A percentile compares a stretch with the other conserved stretches of the same genome.
Evolutionary conservation across 768 basidiomycete species (phyloP).

Genomic region (Rhizopogon vesiculosus): DNA sequence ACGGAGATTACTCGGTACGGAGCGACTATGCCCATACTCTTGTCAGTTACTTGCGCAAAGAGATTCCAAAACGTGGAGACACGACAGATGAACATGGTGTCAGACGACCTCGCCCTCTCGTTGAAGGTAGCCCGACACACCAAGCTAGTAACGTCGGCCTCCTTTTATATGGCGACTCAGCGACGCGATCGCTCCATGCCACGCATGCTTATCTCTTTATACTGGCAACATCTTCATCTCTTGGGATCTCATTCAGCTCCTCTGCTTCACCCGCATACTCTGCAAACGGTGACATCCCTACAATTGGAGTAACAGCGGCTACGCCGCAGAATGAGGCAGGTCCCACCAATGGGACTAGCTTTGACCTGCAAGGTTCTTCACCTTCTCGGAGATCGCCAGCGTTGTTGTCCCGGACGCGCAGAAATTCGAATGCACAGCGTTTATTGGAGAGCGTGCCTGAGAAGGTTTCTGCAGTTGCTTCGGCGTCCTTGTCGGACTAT

Average conservation of each 20-base stretch:
- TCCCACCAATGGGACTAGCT: conserved; percentile 13
- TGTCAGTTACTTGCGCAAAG: conserved; percentile 70
- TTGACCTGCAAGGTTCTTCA: conserved; percentile 24
- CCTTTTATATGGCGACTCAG: conserved; percentile 53
- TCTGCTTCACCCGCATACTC: conserved; percentile 38
- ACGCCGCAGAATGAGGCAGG: conserved; percentile 25
- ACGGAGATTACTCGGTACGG: conserved; percentile 71
- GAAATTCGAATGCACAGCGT: conserved; percentile 49
- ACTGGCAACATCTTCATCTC: conserved; percentile 64
- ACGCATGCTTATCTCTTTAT: conserved; percentile 78
- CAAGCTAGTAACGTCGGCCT: conserved; percentile 43
- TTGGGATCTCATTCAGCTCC: conserved; percentile 43
- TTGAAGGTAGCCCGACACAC: conserved; percentile 43
- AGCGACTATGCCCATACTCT: conserved; percentile 71
- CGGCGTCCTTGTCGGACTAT: conserved; percentile 73
- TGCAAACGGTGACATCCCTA: conserved; percentile 23
- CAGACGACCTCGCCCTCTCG: conserved; percentile 39
- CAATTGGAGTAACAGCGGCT: conserved; percentile 26
- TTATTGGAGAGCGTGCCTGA: conserved; percentile 46
- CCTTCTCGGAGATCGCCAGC: conserved; percentile 43
- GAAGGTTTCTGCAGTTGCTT: conserved; percentile 35
- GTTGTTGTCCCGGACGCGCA: conserved; percentile 49
- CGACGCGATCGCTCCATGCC: conserved; percentile 72
- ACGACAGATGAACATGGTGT: conserved; percentile 39
- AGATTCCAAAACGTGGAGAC: conserved; percentile 65